Evolutionary conservation across 495 filamentous ascomycete species (phyloP).

Genomic region (Mytilinidion resinicola): DNA sequence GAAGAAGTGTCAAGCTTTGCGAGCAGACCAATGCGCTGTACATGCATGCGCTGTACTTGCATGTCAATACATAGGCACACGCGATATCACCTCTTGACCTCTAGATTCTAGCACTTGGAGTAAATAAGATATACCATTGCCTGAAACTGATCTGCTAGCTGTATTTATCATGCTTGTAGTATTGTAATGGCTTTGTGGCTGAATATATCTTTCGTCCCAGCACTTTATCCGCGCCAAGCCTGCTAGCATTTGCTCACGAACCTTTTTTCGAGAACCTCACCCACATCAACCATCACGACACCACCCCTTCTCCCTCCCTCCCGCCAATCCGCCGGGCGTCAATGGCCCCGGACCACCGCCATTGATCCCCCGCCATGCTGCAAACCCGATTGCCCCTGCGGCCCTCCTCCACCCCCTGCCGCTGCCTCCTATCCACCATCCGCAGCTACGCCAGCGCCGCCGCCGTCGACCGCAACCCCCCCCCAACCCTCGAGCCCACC

Average conservation of each 20-base stretch:
- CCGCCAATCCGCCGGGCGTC: background rate
- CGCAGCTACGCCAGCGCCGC: conserved; percentile 52
- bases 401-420: conserved; percentile 39
- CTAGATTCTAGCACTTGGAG: too few relatives aligned
- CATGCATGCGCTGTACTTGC: too few relatives aligned
- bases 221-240: background rate
- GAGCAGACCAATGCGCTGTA: too few relatives aligned
- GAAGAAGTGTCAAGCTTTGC: too few relatives aligned
- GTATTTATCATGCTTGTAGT: too few relatives aligned
- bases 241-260: background rate
- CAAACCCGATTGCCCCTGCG: conserved; percentile 57
- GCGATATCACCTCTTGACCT: too few relatives aligned
- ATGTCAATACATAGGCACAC: too few relatives aligned
- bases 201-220: too few relatives aligned
- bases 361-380: conserved; percentile 45
- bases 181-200: too few relatives aligned
- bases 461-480: conserved; percentile 19
- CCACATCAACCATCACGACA: background rate
- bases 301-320: background rate
- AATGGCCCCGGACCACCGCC: conserved; percentile 27
- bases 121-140: too few relatives aligned
- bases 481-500: conserved; percentile 16
- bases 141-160: too few relatives aligned
- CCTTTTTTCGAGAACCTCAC: background rate
- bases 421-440: conserved; percentile 40